Conservation (phyloP, 164 flowering plant species). For the Pachysandra terminalis region DNA sequence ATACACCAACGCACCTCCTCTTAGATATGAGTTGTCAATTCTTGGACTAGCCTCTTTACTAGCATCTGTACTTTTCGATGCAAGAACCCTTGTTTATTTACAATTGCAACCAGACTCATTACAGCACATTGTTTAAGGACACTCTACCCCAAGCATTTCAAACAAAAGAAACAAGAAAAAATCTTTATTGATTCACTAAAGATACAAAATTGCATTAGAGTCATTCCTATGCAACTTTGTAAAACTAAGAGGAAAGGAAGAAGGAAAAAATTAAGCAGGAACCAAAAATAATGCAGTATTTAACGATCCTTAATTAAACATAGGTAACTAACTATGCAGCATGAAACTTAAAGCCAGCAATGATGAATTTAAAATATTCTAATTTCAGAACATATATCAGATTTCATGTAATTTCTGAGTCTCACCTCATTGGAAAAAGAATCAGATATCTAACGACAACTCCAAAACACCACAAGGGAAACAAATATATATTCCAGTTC, state of each 20-base stretch:
- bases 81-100: no score
- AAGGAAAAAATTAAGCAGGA: background rate
- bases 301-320: background rate
- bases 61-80: no score
- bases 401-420: background rate
- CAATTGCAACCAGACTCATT: no score
- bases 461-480: constrained; percentile 92
- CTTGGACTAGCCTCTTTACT: no score
- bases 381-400: background rate
- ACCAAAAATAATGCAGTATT: background rate
- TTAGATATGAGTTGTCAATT: no score
- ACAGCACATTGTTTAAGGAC: background rate
- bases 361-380: background rate
- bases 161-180: background rate
- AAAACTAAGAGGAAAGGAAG: background rate
- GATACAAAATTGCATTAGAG: no score
- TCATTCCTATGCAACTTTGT: background rate
- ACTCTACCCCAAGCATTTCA: background rate
- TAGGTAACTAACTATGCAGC: background rate
- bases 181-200: no score
- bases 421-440: constrained; percentile 76
- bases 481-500: constrained; percentile 95
- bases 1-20: no score
- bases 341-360: background rate
- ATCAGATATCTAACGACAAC: constrained; percentile 73